phyloP scores from a whole-genome alignment of 495 filamentous ascomycete genomes.

The Penicillium cinerascens region DNA sequence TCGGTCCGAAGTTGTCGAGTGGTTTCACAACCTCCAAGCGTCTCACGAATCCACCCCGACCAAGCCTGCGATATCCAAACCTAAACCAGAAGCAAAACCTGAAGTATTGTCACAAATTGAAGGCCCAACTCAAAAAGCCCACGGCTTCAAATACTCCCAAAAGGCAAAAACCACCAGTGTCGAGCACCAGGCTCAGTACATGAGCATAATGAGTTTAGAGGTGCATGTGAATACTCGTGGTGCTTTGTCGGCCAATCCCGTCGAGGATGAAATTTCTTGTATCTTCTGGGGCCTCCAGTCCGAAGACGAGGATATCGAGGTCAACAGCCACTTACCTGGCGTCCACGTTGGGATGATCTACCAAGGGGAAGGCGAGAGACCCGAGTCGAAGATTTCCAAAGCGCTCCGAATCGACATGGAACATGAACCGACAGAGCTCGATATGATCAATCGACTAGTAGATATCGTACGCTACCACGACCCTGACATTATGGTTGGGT shows the following conservation, averaged over 20 bases:
- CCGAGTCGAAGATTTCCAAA: constrained; percentile 47
- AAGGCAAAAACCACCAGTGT: constrained; percentile 70
- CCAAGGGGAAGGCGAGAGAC: constrained; percentile 41
- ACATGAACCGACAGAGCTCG: constrained; percentile 74
- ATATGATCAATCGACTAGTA: constrained; percentile 75
- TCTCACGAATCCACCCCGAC: background rate
- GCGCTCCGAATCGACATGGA: constrained; percentile 58
- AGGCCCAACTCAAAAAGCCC: constrained; percentile 79
- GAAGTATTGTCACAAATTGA: constrained; percentile 77
- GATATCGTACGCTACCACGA: constrained; percentile 82
- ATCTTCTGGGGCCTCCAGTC: constrained; percentile 89
- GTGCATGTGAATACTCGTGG: constrained; percentile 90
- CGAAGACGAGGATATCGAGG: constrained; percentile 57
- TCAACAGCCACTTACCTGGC: constrained; percentile 50
- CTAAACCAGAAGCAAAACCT: constrained; percentile 13
- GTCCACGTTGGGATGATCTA: constrained; percentile 56
- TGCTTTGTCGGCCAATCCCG: constrained; percentile 77
- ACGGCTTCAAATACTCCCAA: constrained; percentile 87
- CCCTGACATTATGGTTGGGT: constrained; percentile 92
- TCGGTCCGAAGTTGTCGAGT: constrained; percentile 63
- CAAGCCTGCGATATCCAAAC: constrained; percentile 9
- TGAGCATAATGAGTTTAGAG: constrained; percentile 95
- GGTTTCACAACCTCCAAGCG: constrained; percentile 51
- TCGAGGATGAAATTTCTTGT: constrained; percentile 82
- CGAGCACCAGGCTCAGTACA: constrained; percentile 84